Evolutionary conservation across 2,329 filamentous ascomycete genomes (phyloP), one percentile per base, ranked within the genome.

Genomic region (Hypoxylon sp.): DNA sequence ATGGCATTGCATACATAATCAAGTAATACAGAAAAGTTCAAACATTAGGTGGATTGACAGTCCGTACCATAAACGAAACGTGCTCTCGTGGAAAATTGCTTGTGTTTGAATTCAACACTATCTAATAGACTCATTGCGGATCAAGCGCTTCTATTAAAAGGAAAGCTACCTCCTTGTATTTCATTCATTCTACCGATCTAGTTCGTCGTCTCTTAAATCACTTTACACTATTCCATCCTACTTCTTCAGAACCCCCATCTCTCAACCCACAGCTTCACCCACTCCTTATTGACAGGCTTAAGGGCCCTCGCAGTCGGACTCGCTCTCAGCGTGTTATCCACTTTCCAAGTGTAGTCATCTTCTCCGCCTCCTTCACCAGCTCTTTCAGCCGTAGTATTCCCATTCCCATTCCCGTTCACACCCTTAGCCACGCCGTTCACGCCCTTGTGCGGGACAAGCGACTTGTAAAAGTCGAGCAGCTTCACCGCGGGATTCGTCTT

Each of bases 261-360:
- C 28, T 69, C 65, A 32, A 69, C 63, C 68, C 68, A 71, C 25
- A 71, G 38, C 66, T 60, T 68, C 38, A 71, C 41, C 68, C 68
- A 71, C 6, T 71, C 68, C 43, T 36, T 58, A 41, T 71, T 71
- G 9, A 71, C 68, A 13, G 68, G 68, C 50, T 61, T 52, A 45
- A 69, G n/a, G 11, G 60, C 68, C 28, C 68, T 28, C 32, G 68
- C 68, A 23, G 68, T 66, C 36, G 63, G 63, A 14, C 68, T 71
- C 38, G 68, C 68, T 1, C 19, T 17, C 5, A 71, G 25, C 23
- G 55, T 66, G 46, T 71, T 71, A 1, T 69, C 63, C 9, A 71
- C 65, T 2, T 30, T 45, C 68, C 68, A 70, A 2, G 50, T 59
- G 36, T 67, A 69, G 10, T 69, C 65, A 25, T 71, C 65, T 28